Evolutionary conservation across 768 basidiomycete species (phyloP), one percentile per base, ranked within the genome.

Genomic region (Mycena polygramma): DNA sequence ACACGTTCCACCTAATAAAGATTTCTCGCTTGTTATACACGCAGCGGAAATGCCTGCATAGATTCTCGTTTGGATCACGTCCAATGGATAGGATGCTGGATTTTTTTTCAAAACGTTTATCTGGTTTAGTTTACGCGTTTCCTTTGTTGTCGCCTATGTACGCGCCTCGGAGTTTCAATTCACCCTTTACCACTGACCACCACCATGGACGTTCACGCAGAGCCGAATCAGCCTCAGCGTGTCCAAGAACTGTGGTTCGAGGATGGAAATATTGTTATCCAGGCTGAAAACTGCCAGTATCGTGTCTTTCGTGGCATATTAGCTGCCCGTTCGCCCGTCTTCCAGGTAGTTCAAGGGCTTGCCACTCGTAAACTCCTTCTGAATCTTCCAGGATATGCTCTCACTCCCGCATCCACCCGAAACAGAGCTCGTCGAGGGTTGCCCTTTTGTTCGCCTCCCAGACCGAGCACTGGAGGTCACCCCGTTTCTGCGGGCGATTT

Each of bases 281-380:
- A 63, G 26, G 55, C 68, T 24, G 60, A 37, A 35, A 58, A 58
- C 26, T 22, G 19, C 19, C 60, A 39, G 19, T 58, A 63, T 51
- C 60, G 69, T 7, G 75, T 75, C n/a, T 69, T 68, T 45, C 68
- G 63, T 4, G 61, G 65, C 54, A 55, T 71, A 19, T 45, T 71
- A 26, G 70, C 64, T 0, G 51, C 39, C 0, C 19, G 26, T 1
- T 72, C 66, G 17, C 39, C 66, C 7, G 43, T 68, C 46, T 71
- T 71, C 14, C 30, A 30, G 30, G 30, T 30, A 30, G 30, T 30
- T 6, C 30, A 30, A 30, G 30, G 30, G 30, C 30, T 30, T 30
- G 6, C 30, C 30, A 30, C 30, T 30, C 6, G 30, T 30, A 30
- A 30, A 2, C 30, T 30, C 30, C 3, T 30, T 30, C 30, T 30